Conservation (phyloP, 2,329 filamentous ascomycete species). For the Berkeleyomyces basicola region DNA sequence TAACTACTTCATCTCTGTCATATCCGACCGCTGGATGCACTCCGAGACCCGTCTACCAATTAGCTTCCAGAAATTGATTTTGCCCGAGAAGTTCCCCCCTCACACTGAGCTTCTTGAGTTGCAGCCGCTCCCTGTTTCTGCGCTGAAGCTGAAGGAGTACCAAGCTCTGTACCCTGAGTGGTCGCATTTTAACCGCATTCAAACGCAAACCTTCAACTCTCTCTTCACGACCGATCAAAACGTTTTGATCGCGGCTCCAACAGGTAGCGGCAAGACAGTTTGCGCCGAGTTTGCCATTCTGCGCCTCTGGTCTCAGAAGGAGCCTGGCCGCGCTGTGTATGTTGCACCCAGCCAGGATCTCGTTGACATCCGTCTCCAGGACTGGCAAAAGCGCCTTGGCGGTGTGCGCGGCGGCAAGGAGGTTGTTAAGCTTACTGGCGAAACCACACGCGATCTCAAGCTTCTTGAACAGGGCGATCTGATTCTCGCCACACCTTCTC, state of each 20-base stretch:
- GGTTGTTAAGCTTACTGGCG: constrained; percentile 84
- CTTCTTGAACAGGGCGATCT: constrained; percentile 75
- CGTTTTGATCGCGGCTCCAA: constrained; percentile 81
- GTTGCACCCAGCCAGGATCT: constrained; percentile 90
- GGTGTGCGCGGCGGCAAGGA: constrained; percentile 66
- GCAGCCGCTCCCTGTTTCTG: constrained; percentile 76
- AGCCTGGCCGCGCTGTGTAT: constrained; percentile 65
- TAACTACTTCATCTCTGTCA: constrained; percentile 91
- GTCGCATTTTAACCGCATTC: constrained; percentile 88
- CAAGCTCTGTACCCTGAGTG: constrained; percentile 66
- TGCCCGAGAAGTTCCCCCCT: constrained; percentile 89
- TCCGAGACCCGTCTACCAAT: constrained; percentile 86
- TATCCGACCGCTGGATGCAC: constrained; percentile 97
- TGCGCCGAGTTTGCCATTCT: constrained; percentile 90
- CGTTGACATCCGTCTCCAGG: constrained; percentile 61
- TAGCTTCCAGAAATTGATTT: constrained; percentile 83
- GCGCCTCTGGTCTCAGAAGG: constrained; percentile 54
- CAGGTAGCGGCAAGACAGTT: constrained; percentile 89
- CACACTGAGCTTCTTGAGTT: constrained; percentile 86
- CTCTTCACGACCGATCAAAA: constrained; percentile 84
- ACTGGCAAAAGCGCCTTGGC: constrained; percentile 69
- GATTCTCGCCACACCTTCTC: constrained; percentile 76
- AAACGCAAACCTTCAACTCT: constrained; percentile 93
- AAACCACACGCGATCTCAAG: constrained; percentile 80
- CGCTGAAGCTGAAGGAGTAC: constrained; percentile 74